Conservation (phyloP, 345 rosid genomes). For the Salix arbutifolia region DNA sequence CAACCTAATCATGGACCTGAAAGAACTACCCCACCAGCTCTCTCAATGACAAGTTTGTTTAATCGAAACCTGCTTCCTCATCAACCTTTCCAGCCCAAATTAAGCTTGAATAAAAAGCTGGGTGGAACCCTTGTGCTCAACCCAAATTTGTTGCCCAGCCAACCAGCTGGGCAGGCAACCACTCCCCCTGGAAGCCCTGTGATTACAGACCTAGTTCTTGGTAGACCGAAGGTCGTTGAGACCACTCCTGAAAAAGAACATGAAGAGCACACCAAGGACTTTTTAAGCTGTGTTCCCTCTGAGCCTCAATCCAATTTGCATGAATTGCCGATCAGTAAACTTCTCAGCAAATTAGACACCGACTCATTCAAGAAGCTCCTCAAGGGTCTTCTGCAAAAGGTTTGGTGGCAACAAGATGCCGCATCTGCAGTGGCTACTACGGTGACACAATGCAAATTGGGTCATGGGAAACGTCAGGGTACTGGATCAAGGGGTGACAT, state of each 20-base stretch:
- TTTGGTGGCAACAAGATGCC: conserved; percentile 95
- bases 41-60: conserved; percentile 43
- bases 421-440: conserved; percentile 78
- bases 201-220: conserved; percentile 80
- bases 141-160: conserved; percentile 29
- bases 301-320: conserved; percentile 45
- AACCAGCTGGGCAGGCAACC: conserved; percentile 21
- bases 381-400: conserved; percentile 66
- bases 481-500: conserved; percentile 57
- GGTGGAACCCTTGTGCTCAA: conserved; percentile 34
- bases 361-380: conserved; percentile 76
- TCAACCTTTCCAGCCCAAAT: conserved; percentile 62
- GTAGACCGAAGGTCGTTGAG: conserved; percentile 43
- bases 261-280: conserved; percentile 48
- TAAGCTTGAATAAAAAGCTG: conserved; percentile 43
- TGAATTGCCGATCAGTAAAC: conserved; percentile 41
- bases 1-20: conserved; percentile 33
- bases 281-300: conserved; percentile 61
- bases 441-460: conserved; percentile 63
- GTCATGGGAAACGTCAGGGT: conserved; percentile 58
- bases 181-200: conserved; percentile 71
- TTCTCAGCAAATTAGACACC: conserved; percentile 41
- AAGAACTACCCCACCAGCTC: conserved; percentile 43
- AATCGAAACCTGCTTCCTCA: conserved; percentile 50
- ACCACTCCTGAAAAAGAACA: conserved; percentile 27